A percentile compares a stretch with the other conserved stretches of the same genome.
Conservation (phyloP, 352 stramenopile species). For the Aphanomyces invadans region DNA sequence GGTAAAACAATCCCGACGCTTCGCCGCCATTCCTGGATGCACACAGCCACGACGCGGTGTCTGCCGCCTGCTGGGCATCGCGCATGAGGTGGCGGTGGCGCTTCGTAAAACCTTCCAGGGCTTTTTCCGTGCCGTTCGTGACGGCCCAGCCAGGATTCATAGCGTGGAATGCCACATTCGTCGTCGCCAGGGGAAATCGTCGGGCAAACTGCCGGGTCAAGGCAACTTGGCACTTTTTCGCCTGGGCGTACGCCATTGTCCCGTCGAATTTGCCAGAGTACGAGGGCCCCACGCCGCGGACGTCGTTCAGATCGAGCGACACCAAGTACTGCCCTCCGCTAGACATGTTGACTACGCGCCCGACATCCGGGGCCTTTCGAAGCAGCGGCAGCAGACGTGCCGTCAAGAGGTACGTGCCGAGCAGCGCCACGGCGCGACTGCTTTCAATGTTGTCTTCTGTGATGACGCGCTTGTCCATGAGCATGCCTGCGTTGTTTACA, state of each 20-base stretch:
- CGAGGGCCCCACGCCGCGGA: conserved; percentile 27
- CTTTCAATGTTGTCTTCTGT: conserved; percentile 33
- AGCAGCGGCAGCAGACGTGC: conserved; percentile 39
- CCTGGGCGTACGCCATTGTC: conserved; percentile 35
- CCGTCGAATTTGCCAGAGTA: conserved; percentile 31
- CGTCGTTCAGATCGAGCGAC: conserved; percentile 30
- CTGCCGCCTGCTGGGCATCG: conserved; percentile 33
- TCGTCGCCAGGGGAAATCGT: conserved; percentile 26
- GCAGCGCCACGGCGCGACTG: conserved; percentile 38
- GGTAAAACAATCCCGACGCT: conserved; percentile 39
- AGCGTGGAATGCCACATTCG: conserved; percentile 39
- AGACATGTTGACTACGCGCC: conserved; percentile 46
- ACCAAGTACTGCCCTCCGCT: conserved; percentile 43
- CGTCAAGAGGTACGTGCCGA: conserved; percentile 41
- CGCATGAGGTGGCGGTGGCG: conserved; percentile 43
- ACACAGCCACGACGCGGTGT: conserved; percentile 45
- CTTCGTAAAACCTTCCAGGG: conserved; percentile 36
- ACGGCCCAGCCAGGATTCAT: conserved; percentile 48
- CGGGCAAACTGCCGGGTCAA: conserved; percentile 38
- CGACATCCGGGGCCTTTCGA: conserved; percentile 30
- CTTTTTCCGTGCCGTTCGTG: conserved; percentile 35
- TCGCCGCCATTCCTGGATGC: conserved; percentile 34
- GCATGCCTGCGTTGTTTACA: conserved; percentile 45
- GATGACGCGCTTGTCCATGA: conserved; percentile 35
- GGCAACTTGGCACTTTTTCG: conserved; percentile 45